These are phyloP conservation scores for Xerocomus nothofagi DNA, from an alignment of 1,284 basidiomycete genomes.

Conservation along the genomic window DNA sequence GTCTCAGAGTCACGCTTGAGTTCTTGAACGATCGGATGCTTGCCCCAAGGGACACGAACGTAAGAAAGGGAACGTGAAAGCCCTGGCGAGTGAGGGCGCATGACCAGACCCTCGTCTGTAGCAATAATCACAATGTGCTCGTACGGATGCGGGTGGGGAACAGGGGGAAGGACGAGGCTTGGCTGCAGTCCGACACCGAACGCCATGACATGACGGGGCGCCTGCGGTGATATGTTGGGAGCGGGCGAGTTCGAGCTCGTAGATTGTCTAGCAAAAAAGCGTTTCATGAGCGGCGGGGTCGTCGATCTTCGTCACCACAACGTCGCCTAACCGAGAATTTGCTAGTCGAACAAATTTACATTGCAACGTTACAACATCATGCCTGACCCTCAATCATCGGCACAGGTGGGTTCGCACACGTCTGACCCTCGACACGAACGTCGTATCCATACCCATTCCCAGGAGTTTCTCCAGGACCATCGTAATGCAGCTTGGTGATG, in stretches of 20 bases:
- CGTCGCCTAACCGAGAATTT: conserved; percentile 2
- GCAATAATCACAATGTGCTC: conserved; percentile 61
- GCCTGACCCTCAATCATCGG: conserved; percentile 19
- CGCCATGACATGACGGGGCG: conserved; percentile 17
- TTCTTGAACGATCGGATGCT: conserved; percentile 55
- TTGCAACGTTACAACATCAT: conserved; percentile 21
- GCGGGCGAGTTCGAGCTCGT: conserved; percentile 1
- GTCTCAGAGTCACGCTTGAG: conserved; percentile 39
- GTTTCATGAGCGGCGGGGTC: too few relatives aligned
- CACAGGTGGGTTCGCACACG: conserved; percentile 20
- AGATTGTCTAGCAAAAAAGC: conserved; percentile 16
- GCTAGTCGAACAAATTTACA: conserved; percentile 15
- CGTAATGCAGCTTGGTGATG: conserved; percentile 77
- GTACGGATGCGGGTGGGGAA: conserved; percentile 72
- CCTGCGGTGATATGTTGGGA: neutral
- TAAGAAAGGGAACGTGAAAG: conserved; percentile 40
- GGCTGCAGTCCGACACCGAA: conserved; percentile 48
- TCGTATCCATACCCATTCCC: conserved; percentile 79
- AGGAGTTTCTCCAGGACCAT: conserved; percentile 69
- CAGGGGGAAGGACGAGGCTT: conserved; percentile 59
- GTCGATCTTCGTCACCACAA: too few relatives aligned
- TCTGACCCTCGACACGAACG: conserved; percentile 48
- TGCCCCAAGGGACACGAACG: conserved; percentile 64
- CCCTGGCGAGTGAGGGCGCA: conserved; percentile 54
- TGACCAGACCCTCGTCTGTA: conserved; percentile 58